These are phyloP conservation scores for Candida xiaguanensis DNA, from an alignment of 805 yeast species.

Conservation along the genomic window DNA sequence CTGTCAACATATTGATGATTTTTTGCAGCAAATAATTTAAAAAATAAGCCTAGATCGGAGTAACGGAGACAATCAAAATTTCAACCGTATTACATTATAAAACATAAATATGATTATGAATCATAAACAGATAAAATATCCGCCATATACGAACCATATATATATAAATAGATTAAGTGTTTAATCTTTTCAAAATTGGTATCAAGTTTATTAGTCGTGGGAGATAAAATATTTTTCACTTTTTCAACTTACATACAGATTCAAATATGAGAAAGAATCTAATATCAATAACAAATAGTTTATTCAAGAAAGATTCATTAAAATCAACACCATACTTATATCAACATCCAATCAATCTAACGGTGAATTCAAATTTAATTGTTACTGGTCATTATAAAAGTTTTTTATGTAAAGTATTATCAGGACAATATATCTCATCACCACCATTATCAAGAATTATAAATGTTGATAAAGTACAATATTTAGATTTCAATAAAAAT, in stretches of 20 bases:
- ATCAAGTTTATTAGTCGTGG: neutral
- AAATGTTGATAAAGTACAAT: slow-evolving; percentile 42
- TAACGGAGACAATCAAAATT: too few relatives aligned
- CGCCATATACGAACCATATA: too few relatives aligned
- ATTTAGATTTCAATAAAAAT: slow-evolving; percentile 31
- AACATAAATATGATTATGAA: too few relatives aligned
- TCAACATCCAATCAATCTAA: neutral
- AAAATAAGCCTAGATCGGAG: too few relatives aligned
- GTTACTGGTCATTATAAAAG: slow-evolving; percentile 45
- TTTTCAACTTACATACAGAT: too few relatives aligned
- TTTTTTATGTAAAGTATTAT: slow-evolving; percentile 50
- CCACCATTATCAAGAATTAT: slow-evolving; percentile 55
- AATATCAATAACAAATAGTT: slow-evolving; percentile 1
- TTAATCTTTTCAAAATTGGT: too few relatives aligned
- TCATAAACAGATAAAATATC: too few relatives aligned
- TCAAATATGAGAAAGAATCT: neutral
- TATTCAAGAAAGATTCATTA: slow-evolving; percentile 1
- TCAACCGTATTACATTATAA: too few relatives aligned
- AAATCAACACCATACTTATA: neutral
- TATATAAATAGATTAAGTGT: too few relatives aligned
- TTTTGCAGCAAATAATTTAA: too few relatives aligned
- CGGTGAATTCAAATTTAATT: neutral
- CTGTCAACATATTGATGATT: too few relatives aligned
- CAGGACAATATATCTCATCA: slow-evolving; percentile 49
- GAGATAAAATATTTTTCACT: neutral